These are phyloP conservation scores for Calycina herbarum DNA, from an alignment of 2,329 filamentous ascomycete genomes.

Conservation along the genomic window DNA sequence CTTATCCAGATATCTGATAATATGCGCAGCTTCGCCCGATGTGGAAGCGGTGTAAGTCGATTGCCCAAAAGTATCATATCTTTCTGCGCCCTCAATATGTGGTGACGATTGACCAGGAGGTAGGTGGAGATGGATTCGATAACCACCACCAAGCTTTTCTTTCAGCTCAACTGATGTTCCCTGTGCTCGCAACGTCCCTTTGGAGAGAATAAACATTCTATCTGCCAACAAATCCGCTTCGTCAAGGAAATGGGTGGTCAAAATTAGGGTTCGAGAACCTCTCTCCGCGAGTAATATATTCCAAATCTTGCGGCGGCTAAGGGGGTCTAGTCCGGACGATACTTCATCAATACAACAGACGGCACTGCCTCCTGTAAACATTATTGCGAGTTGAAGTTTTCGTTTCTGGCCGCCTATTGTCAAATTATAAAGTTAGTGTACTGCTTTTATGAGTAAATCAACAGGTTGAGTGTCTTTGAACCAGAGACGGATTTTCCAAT, in stretches of 20 bases:
- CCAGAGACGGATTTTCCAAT: not conserved
- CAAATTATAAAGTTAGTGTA: not conserved
- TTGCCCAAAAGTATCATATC: conserved; percentile 66
- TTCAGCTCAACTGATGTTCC: conserved; percentile 88
- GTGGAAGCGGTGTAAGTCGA: conserved; percentile 71
- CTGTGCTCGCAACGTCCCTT: conserved; percentile 76
- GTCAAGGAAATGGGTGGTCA: conserved; percentile 93
- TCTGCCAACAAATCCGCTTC: conserved; percentile 89
- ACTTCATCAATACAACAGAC: conserved; percentile 94
- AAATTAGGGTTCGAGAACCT: conserved; percentile 75
- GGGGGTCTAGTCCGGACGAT: conserved; percentile 81
- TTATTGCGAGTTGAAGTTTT: conserved; percentile 90
- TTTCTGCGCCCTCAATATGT: conserved; percentile 55
- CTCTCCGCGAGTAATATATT: conserved; percentile 86
- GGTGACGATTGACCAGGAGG: conserved; percentile 49
- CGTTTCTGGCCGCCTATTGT: conserved; percentile 73
- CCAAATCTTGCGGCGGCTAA: conserved; percentile 89
- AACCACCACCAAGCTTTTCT: conserved; percentile 77
- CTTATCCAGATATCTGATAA: conserved; percentile 69
- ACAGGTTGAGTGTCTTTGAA: not conserved
- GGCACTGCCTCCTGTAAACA: conserved; percentile 86
- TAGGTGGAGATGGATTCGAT: conserved; percentile 74
- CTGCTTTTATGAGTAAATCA: not conserved
- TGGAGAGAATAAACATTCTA: conserved; percentile 84
- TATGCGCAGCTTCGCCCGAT: conserved; percentile 68